Evolutionary conservation across 2,329 filamentous ascomycete genomes (phyloP).

Genomic region (Cadophora sp.): DNA sequence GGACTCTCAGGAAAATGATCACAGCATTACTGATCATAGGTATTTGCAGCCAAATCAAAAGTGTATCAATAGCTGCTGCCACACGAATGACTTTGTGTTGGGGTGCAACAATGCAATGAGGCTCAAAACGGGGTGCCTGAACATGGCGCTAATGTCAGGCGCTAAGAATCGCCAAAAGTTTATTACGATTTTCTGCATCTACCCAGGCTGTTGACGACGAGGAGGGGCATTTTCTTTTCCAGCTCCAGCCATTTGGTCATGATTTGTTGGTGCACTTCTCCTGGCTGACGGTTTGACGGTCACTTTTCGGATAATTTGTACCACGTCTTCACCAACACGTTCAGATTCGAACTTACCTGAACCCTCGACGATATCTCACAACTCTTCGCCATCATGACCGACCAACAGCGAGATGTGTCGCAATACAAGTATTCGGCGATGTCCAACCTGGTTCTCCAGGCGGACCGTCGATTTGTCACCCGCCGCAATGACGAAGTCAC

Average conservation of each 20-base stretch:
- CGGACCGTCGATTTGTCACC: slow-evolving; percentile 93
- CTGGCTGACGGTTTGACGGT: slow-evolving; percentile 7
- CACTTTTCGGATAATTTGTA: slow-evolving; percentile 12
- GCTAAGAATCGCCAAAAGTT: slow-evolving; percentile 13
- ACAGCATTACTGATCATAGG: too few species aligned
- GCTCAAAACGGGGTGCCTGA: slow-evolving; percentile 5
- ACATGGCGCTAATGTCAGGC: neutral
- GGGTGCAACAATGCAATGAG: neutral
- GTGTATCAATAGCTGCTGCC: neutral
- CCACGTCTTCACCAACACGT: neutral
- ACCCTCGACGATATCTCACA: slow-evolving; percentile 21
- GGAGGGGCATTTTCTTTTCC: slow-evolving; percentile 19
- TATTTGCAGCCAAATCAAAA: neutral
- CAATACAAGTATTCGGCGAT: slow-evolving; percentile 99
- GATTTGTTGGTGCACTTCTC: slow-evolving; percentile 17
- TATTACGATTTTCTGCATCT: slow-evolving; percentile 8
- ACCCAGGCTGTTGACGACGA: neutral
- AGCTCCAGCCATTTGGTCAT: slow-evolving; percentile 18
- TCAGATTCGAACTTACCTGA: neutral
- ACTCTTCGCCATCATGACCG: slow-evolving; percentile 64
- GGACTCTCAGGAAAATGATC: neutral
- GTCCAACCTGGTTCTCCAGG: slow-evolving; percentile 99
- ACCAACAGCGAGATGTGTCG: slow-evolving; percentile 81
- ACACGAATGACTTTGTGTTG: neutral
- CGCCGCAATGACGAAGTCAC: slow-evolving; percentile 93